phyloP scores from a whole-genome alignment of 2,329 filamentous ascomycete species.

The Xylaria sp. region DNA sequence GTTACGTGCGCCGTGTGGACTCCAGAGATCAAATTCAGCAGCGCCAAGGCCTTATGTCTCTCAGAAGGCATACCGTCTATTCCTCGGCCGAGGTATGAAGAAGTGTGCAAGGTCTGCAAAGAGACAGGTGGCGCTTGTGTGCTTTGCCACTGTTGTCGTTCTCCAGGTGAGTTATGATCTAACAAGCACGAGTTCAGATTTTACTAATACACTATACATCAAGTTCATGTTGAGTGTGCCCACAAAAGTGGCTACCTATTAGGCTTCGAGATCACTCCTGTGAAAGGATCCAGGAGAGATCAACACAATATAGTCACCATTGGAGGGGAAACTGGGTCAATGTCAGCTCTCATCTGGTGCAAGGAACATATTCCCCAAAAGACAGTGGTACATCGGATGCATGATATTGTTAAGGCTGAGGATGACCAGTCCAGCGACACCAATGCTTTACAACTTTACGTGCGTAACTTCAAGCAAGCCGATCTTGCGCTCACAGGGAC shows the following conservation, averaged over 20 bases:
- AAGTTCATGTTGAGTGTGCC: slow-evolving; percentile 91
- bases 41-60: slow-evolving; percentile 81
- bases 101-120: slow-evolving; percentile 87
- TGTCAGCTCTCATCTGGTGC: slow-evolving; percentile 91
- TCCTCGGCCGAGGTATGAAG: slow-evolving; percentile 75
- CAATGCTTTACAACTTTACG: slow-evolving; percentile 87
- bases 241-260: slow-evolving; percentile 83
- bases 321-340: slow-evolving; percentile 81
- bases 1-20: slow-evolving; percentile 93
- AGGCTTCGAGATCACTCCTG: slow-evolving; percentile 89
- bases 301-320: slow-evolving; percentile 82
- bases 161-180: slow-evolving; percentile 54
- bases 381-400: slow-evolving; percentile 79
- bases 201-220: slow-evolving; percentile 46
- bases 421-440: slow-evolving; percentile 42
- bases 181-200: slow-evolving; percentile 42
- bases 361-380: slow-evolving; percentile 84
- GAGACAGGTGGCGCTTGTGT: slow-evolving; percentile 81
- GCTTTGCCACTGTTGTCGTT: slow-evolving; percentile 79
- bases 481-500: slow-evolving; percentile 91
- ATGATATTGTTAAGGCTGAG: slow-evolving; percentile 74
- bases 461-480: slow-evolving; percentile 92
- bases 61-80: slow-evolving; percentile 93
- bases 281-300: slow-evolving; percentile 89
- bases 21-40: slow-evolving; percentile 91